phyloP scores from a whole-genome alignment of 768 basidiomycete genomes.

The Hydnum rufescens region DNA sequence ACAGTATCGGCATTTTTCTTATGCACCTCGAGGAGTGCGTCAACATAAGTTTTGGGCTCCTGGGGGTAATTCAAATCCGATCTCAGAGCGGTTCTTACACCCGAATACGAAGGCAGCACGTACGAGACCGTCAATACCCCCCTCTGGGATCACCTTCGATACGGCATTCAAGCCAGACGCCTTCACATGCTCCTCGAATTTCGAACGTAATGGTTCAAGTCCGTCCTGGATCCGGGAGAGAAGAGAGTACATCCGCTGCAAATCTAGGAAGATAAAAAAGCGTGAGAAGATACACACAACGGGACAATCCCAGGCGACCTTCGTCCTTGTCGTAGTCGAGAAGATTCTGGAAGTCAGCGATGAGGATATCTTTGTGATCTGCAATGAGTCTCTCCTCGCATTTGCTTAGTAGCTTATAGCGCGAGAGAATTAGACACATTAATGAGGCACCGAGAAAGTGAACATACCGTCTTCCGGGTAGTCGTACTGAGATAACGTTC shows the following conservation, averaged over 20 bases:
- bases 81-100: not conserved
- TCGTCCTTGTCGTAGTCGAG: constrained; percentile 89
- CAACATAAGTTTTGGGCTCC: constrained; percentile 89
- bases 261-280: constrained; percentile 26
- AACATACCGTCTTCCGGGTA: constrained; percentile 48
- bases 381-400: constrained; percentile 89
- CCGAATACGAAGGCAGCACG: not conserved
- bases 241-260: constrained; percentile 89
- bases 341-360: constrained; percentile 78
- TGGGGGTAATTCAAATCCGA: constrained; percentile 8
- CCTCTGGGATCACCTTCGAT: constrained; percentile 41
- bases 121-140: constrained; percentile 22
- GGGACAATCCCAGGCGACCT: constrained; percentile 15
- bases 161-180: constrained; percentile 68
- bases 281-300: not conserved
- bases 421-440: constrained; percentile 7
- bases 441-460: not conserved
- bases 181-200: constrained; percentile 93
- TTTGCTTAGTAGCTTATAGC: constrained; percentile 21
- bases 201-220: constrained; percentile 73
- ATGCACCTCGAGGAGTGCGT: constrained; percentile 79
- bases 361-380: constrained; percentile 66
- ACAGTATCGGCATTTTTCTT: constrained; percentile 82
- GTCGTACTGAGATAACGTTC: constrained; percentile 82
- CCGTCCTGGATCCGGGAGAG: constrained; percentile 80